Evolutionary conservation across 805 yeast genomes (phyloP).

Genomic region (Pichia deserticola): DNA sequence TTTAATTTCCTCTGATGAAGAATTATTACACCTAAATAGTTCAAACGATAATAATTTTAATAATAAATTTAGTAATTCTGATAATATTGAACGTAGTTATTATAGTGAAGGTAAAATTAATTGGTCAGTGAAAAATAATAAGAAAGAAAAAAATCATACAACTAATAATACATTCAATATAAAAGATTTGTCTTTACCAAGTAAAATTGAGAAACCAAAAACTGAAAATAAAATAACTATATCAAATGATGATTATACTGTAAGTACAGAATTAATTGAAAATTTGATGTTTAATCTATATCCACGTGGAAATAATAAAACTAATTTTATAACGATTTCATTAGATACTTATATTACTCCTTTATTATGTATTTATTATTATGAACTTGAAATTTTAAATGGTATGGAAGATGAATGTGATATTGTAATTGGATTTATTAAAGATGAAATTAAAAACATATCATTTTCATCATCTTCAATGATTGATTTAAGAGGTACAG

Average conservation of each 20-base stretch:
- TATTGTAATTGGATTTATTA: slow-evolving; percentile 40
- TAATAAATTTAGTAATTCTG: neutral
- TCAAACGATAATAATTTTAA: neutral
- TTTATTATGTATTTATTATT: slow-evolving; percentile 42
- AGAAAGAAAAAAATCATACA: neutral
- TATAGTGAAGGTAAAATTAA: slow-evolving; percentile 4
- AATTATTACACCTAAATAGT: neutral
- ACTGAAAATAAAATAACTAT: neutral
- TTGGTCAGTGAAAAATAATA: neutral
- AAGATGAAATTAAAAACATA: slow-evolving; percentile 13
- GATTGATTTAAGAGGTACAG: slow-evolving; percentile 41
- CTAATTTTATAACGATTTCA: neutral
- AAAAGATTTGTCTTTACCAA: slow-evolving; percentile 4
- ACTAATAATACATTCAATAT: neutral
- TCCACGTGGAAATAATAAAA: slow-evolving; percentile 5
- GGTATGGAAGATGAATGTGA: slow-evolving; percentile 32
- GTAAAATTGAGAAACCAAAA: slow-evolving; percentile 1
- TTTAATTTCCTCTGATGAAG: neutral
- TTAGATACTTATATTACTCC: slow-evolving; percentile 1
- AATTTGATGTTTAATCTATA: slow-evolving; percentile 5
- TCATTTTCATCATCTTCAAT: slow-evolving; percentile 3
- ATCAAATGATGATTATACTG: neutral
- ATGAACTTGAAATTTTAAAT: slow-evolving; percentile 36
- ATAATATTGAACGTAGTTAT: neutral
- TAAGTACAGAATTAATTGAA: slow-evolving; percentile 1